Conservation (phyloP, 768 basidiomycete genomes). For the Suillus discolor region DNA sequence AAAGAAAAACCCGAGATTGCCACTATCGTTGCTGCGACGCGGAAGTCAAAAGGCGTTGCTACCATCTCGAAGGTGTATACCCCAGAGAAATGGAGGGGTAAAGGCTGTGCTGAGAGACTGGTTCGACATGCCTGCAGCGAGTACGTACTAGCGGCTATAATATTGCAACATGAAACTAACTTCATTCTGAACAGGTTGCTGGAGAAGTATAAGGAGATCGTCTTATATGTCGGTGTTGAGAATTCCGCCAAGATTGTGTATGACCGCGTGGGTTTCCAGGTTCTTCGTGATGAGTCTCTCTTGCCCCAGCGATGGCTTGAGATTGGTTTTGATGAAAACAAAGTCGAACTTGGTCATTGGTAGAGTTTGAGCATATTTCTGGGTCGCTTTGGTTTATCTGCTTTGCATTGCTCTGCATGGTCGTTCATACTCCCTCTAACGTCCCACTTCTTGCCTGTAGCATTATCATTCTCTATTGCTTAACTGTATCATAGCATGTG, state of each 20-base stretch:
- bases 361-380: slow-evolving; percentile 31
- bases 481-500: too few relatives aligned
- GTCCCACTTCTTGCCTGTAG: slow-evolving; percentile 3
- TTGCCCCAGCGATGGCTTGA: slow-evolving; percentile 56
- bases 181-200: slow-evolving; percentile 33
- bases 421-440: not conserved
- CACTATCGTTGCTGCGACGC: slow-evolving; percentile 68
- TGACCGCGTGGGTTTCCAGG: slow-evolving; percentile 65
- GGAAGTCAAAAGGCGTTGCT: slow-evolving; percentile 56
- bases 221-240: slow-evolving; percentile 62
- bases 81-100: slow-evolving; percentile 48
- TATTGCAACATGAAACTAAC: slow-evolving; percentile 1
- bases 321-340: slow-evolving; percentile 55
- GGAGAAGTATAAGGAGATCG: slow-evolving; percentile 47
- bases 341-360: slow-evolving; percentile 68
- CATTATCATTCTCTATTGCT: not conserved
- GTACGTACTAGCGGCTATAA: slow-evolving; percentile 36
- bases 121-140: slow-evolving; percentile 57
- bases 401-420: not conserved
- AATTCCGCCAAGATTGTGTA: slow-evolving; percentile 60
- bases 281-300: slow-evolving; percentile 38
- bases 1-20: slow-evolving; percentile 45
- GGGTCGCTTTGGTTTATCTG: not conserved
- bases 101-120: slow-evolving; percentile 63
- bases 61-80: slow-evolving; percentile 79